Conservation (phyloP, 305 asterid genomes). For the Rubia tinctorum region DNA sequence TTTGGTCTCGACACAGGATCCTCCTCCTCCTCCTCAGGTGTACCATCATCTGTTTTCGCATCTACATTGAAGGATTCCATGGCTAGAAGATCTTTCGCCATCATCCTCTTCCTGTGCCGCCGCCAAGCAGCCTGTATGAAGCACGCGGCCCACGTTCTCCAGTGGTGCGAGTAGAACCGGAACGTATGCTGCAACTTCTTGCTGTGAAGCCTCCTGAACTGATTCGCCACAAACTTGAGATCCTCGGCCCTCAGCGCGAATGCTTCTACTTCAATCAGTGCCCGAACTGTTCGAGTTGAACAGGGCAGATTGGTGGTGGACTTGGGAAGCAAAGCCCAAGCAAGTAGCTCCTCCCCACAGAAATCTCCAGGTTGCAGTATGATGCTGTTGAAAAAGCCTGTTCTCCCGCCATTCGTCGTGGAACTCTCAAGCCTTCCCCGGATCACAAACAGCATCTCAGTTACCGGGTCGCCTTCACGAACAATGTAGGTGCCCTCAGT, state of each 20-base stretch:
- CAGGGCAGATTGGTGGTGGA: constrained; percentile 72
- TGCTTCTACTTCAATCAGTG: constrained; percentile 85
- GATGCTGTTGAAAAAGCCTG: constrained; percentile 85
- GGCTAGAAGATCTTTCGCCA: constrained; percentile 62
- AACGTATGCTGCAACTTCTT: constrained; percentile 92
- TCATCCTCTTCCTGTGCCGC: constrained; percentile 58
- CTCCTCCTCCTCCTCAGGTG: constrained; percentile 30
- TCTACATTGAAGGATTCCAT: constrained; percentile 55
- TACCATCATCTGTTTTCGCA: constrained; percentile 29
- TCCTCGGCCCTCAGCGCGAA: constrained; percentile 90
- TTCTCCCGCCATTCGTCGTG: constrained; percentile 92
- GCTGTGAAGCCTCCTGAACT: constrained; percentile 92
- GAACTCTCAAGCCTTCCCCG: constrained; percentile 89
- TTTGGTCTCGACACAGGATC: constrained; percentile 22
- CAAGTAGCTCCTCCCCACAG: constrained; percentile 92
- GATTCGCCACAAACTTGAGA: constrained; percentile 89
- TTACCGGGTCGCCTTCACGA: constrained; percentile 93
- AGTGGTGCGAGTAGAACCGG: constrained; percentile 87
- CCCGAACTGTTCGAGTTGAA: constrained; percentile 82
- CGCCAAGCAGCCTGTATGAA: constrained; percentile 91
- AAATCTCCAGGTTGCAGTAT: constrained; percentile 85
- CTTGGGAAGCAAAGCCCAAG: constrained; percentile 94
- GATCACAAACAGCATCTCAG: constrained; percentile 90
- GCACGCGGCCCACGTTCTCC: constrained; percentile 98
- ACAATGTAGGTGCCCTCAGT: constrained; percentile 80